Percentiles rank a stretch among this genome's conserved stretches.
Conservation (phyloP, 148 eudicot species). For the Rheum nobile region DNA sequence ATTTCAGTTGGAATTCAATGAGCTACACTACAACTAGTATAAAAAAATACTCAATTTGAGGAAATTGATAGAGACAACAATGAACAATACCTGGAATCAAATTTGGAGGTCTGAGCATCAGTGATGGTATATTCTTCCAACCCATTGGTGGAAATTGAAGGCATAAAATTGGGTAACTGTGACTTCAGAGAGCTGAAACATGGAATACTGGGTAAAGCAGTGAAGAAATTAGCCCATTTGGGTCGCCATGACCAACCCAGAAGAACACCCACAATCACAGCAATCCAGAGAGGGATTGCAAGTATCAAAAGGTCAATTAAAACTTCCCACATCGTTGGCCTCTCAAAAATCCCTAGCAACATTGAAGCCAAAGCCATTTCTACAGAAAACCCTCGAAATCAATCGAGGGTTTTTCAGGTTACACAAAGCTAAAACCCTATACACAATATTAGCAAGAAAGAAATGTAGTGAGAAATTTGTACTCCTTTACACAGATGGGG, state of each 20-base stretch:
- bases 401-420: slow-evolving; percentile 16
- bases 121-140: not conserved
- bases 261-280: slow-evolving; percentile 61
- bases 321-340: slow-evolving; percentile 37
- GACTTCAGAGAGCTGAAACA: not conserved
- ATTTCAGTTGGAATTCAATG: not conserved
- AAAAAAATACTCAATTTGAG: not conserved
- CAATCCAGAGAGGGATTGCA: slow-evolving; percentile 61
- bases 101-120: slow-evolving; percentile 7
- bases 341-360: slow-evolving; percentile 31
- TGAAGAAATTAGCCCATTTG: slow-evolving; percentile 37
- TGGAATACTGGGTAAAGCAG: not conserved
- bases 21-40: no score
- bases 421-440: not conserved
- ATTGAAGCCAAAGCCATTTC: slow-evolving; percentile 40
- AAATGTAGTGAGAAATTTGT: no score
- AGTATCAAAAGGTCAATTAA: slow-evolving; percentile 36
- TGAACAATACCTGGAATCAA: slow-evolving; percentile 16
- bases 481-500: no score
- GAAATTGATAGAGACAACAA: not conserved
- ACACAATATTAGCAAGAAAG: not conserved
- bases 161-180: slow-evolving; percentile 5
- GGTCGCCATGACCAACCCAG: slow-evolving; percentile 93
- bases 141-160: not conserved
- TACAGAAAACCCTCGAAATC: slow-evolving; percentile 6